phyloP scores from a whole-genome alignment of 2,329 filamentous ascomycete species.

The Aureobasidium pullulans region DNA sequence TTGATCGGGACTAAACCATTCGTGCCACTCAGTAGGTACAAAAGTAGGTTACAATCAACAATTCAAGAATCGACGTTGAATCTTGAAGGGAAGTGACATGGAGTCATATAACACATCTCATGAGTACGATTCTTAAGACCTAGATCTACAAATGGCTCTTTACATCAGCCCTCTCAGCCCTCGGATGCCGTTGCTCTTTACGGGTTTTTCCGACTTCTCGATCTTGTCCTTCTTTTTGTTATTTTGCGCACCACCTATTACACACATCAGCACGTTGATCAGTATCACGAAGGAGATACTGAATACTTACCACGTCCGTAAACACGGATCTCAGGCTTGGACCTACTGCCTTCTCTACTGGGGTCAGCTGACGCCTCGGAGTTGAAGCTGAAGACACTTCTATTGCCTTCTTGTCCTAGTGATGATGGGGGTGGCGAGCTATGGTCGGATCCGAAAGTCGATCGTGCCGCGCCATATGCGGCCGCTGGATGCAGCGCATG shows the following conservation, averaged over 20 bases:
- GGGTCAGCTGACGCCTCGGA: slow-evolving; percentile 13
- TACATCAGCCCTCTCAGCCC: slow-evolving; percentile 12
- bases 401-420: slow-evolving; percentile 24
- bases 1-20: too few species aligned
- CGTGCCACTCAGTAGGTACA: too few species aligned
- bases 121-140: not conserved
- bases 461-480: not conserved
- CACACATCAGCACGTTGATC: slow-evolving; percentile 19
- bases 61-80: too few species aligned
- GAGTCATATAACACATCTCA: too few species aligned
- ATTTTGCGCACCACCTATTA: slow-evolving; percentile 45
- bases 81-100: too few species aligned
- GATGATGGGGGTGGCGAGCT: slow-evolving; percentile 18
- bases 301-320: slow-evolving; percentile 44
- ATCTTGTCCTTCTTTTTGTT: slow-evolving; percentile 40
- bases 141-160: not conserved
- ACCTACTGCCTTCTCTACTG: slow-evolving; percentile 38
- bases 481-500: not conserved
- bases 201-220: slow-evolving; percentile 20
- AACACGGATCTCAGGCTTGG: slow-evolving; percentile 43
- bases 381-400: slow-evolving; percentile 36
- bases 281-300: slow-evolving; percentile 17
- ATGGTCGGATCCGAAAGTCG: slow-evolving; percentile 2
- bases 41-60: too few species aligned
- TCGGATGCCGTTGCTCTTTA: slow-evolving; percentile 1